These are phyloP conservation scores for Mycena amicta DNA, from an alignment of 768 basidiomycete genomes.

Conservation along the genomic window DNA sequence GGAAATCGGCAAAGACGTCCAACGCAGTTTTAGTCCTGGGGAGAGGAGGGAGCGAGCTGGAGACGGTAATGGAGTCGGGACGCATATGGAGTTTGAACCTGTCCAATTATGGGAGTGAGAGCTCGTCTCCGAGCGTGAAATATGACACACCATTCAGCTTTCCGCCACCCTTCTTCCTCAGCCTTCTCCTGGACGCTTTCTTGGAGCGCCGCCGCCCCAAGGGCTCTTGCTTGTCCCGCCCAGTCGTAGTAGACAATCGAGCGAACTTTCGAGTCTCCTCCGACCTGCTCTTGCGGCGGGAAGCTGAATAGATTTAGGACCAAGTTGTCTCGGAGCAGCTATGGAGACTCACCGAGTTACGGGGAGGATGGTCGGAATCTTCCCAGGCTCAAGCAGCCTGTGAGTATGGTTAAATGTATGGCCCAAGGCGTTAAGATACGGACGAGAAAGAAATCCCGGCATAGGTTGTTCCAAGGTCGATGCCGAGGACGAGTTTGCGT, in stretches of 20 bases:
- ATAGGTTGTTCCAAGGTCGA: slow-evolving; percentile 46
- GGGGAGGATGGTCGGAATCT: slow-evolving; percentile 7
- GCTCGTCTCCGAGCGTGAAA: too few relatives aligned
- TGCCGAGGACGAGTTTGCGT: slow-evolving; percentile 39
- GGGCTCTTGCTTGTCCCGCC: slow-evolving; percentile 39
- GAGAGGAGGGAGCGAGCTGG: slow-evolving; percentile 37
- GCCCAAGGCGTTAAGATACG: background rate
- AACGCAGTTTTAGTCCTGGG: slow-evolving; percentile 44
- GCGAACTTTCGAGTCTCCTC: slow-evolving; percentile 51
- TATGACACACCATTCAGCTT: slow-evolving; percentile 47
- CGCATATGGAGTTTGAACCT: slow-evolving; percentile 45
- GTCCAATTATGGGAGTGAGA: too few relatives aligned
- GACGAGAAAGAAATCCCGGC: slow-evolving; percentile 40
- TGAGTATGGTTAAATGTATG: slow-evolving; percentile 14
- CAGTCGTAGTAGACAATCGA: slow-evolving; percentile 50
- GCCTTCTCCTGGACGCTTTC: slow-evolving; percentile 41
- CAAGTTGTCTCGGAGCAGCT: too few relatives aligned
- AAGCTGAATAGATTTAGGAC: too few relatives aligned
- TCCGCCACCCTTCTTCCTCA: slow-evolving; percentile 46
- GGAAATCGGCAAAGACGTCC: slow-evolving; percentile 52
- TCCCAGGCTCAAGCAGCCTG: slow-evolving; percentile 17
- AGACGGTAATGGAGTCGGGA: slow-evolving; percentile 24
- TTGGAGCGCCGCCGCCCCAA: slow-evolving; percentile 48
- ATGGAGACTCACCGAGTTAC: slow-evolving; percentile 14
- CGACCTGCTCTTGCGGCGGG: slow-evolving; percentile 48